These are phyloP conservation scores for Microbotryomycetes sp. DNA, from an alignment of 1,284 basidiomycete genomes.

Conservation along the genomic window DNA sequence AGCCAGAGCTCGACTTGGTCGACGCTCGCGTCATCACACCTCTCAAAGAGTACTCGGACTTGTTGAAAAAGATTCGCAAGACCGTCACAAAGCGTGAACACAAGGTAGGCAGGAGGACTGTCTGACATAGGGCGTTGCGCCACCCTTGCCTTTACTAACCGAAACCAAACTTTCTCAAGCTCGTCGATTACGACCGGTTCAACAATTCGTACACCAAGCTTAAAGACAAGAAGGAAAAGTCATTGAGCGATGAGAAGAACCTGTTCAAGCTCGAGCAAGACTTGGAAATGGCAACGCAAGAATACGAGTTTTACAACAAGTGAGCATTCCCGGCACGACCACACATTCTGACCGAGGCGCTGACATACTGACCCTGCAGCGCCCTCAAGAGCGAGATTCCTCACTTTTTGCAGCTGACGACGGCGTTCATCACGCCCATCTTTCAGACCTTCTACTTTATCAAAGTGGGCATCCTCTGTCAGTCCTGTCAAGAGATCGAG, in stretches of 20 bases:
- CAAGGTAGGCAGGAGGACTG: slow-evolving; percentile 73
- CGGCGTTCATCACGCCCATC: slow-evolving; percentile 87
- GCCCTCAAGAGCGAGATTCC: slow-evolving; percentile 89
- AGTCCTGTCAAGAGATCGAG: not conserved
- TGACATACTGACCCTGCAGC: slow-evolving; percentile 26
- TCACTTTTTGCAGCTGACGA: slow-evolving; percentile 76
- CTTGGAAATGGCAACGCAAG: slow-evolving; percentile 85
- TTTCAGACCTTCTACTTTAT: slow-evolving; percentile 91
- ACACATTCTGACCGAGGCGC: too few relatives aligned
- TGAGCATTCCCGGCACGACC: not conserved
- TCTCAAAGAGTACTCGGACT: slow-evolving; percentile 75
- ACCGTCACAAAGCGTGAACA: slow-evolving; percentile 93
- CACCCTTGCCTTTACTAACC: too few relatives aligned
- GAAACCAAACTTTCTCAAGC: slow-evolving; percentile 44
- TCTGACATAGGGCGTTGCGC: too few relatives aligned
- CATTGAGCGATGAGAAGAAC: slow-evolving; percentile 86
- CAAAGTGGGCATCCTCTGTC: slow-evolving; percentile 30
- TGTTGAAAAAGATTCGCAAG: slow-evolving; percentile 87
- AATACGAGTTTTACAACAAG: slow-evolving; percentile 94
- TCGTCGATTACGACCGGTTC: slow-evolving; percentile 90
- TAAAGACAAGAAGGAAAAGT: slow-evolving; percentile 82
- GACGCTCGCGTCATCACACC: slow-evolving; percentile 78
- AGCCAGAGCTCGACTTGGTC: slow-evolving; percentile 92
- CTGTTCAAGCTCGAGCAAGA: slow-evolving; percentile 84
- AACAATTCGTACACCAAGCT: slow-evolving; percentile 94